Percentiles rank a stretch among this genome's conserved stretches.
phyloP scores from a whole-genome alignment of 2,329 filamentous ascomycete species.

The Aspergillus sp. region DNA sequence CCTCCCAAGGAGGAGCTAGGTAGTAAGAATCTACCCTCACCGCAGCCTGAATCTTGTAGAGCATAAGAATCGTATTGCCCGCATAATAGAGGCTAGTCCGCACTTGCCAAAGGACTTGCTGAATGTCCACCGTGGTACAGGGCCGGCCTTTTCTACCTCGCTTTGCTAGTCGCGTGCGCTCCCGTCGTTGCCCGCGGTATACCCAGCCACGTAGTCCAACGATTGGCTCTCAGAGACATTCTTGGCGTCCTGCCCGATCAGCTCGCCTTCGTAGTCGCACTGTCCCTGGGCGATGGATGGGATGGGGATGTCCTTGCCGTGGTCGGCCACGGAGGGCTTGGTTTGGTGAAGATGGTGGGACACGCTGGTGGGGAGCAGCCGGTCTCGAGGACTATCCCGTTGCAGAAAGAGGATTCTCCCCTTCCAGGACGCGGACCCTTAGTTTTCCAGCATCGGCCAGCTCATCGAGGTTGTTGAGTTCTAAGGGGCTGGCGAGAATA shows the following conservation, averaged over 20 bases:
- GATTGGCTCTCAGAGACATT: slow-evolving; percentile 31
- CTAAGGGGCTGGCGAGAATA: background rate
- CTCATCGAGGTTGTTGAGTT: background rate
- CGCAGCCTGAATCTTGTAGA: too few relatives aligned
- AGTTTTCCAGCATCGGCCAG: background rate
- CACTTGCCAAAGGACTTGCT: slow-evolving; percentile 6
- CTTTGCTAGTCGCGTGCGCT: slow-evolving; percentile 2
- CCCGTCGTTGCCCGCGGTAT: slow-evolving; percentile 5
- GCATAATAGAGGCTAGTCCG: too few relatives aligned
- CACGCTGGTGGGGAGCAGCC: background rate
- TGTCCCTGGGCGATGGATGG: too few relatives aligned
- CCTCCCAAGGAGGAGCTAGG: too few relatives aligned
- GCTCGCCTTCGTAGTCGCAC: too few relatives aligned
- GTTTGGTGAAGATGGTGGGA: slow-evolving; percentile 6
- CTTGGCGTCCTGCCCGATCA: slow-evolving; percentile 26
- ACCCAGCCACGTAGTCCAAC: slow-evolving; percentile 11
- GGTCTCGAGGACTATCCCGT: background rate
- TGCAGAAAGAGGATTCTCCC: background rate
- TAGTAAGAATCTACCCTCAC: too few relatives aligned
- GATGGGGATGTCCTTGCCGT: background rate
- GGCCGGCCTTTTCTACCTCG: background rate
- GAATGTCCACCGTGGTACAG: slow-evolving; percentile 1
- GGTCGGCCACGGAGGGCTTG: background rate
- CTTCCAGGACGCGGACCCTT: background rate
- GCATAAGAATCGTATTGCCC: too few relatives aligned